These are phyloP conservation scores for Metarhizium rileyi DNA, from an alignment of 2,329 filamentous ascomycete species.

Conservation along the genomic window DNA sequence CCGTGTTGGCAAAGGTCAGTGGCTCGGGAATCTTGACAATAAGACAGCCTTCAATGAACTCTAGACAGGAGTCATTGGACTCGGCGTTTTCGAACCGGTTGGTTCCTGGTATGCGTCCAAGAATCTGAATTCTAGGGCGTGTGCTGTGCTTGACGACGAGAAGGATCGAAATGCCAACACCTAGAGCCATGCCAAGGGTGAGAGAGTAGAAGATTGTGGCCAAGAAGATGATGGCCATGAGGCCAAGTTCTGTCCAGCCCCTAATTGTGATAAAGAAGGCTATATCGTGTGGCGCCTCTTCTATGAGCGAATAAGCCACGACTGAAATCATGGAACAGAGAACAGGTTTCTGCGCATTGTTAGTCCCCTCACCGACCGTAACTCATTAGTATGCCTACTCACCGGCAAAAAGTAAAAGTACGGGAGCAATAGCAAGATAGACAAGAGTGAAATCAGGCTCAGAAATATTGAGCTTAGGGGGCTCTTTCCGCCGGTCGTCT, in stretches of 20 bases:
- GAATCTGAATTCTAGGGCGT: conserved; percentile 87
- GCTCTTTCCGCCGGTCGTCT: conserved; percentile 80
- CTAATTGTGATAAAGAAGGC: conserved; percentile 78
- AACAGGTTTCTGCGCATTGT: conserved; percentile 64
- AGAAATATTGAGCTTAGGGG: conserved; percentile 90
- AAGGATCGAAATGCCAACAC: conserved; percentile 81
- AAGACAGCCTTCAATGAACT: conserved; percentile 84
- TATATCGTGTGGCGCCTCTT: conserved; percentile 90
- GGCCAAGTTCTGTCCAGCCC: conserved; percentile 73
- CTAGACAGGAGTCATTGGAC: conserved; percentile 59
- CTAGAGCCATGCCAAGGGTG: conserved; percentile 85
- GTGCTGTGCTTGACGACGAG: conserved; percentile 87
- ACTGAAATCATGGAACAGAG: conserved; percentile 91
- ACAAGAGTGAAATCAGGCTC: conserved; percentile 70
- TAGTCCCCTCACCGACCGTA: not conserved
- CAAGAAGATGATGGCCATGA: conserved; percentile 86
- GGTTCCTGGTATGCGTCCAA: conserved; percentile 79
- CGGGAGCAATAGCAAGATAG: conserved; percentile 72
- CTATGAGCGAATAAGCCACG: conserved; percentile 86
- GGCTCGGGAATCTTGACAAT: conserved; percentile 98
- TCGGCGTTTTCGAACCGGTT: conserved; percentile 81
- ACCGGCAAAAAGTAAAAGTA: conserved; percentile 96
- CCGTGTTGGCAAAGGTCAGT: conserved; percentile 93
- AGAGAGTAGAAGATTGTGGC: conserved; percentile 94
- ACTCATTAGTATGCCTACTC: conserved; percentile 26